Conservation (phyloP, 257 asterid genomes). For the Salvia rosmarinus region DNA sequence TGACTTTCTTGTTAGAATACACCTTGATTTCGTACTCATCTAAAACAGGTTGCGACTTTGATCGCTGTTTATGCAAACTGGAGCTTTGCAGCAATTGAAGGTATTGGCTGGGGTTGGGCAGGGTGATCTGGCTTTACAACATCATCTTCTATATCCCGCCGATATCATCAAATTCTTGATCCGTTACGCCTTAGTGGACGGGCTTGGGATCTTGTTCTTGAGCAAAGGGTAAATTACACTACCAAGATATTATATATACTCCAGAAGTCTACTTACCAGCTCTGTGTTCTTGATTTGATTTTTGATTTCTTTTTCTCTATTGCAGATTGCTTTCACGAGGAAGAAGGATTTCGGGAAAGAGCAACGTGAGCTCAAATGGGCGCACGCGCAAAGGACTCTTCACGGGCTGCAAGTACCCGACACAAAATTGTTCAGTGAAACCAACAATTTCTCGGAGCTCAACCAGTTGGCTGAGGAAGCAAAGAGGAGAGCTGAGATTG, state of each 20-base stretch:
- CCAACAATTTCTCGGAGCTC: constrained; percentile 79
- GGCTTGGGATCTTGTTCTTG: constrained; percentile 99
- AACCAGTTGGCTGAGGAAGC: constrained; percentile 99
- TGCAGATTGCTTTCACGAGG: constrained; percentile 95
- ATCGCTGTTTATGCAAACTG: constrained; percentile 92
- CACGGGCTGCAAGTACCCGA: constrained; percentile 96
- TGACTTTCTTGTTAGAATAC: background rate
- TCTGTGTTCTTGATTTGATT: background rate
- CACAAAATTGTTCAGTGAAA: constrained; percentile 75
- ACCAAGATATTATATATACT: background rate
- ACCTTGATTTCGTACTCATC: constrained; percentile 13
- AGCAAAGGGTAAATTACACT: constrained; percentile 65
- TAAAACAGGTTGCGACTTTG: constrained; percentile 80
- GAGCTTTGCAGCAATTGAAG: constrained; percentile 97
- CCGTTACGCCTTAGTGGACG: constrained; percentile 89
- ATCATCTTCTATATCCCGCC: constrained; percentile 75
- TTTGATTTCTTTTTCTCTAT: background rate
- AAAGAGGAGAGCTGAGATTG: constrained; percentile 94
- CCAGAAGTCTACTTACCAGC: background rate
- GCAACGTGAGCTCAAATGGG: constrained; percentile 96
- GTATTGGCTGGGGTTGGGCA: constrained; percentile 99
- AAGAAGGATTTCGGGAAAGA: constrained; percentile 96
- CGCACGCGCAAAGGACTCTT: constrained; percentile 94
- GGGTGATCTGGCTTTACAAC: constrained; percentile 94
- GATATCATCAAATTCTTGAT: constrained; percentile 78